Evolutionary conservation across 495 filamentous ascomycete species (phyloP), one percentile per base, ranked within the genome.

Genomic region (Daldinia grandis): DNA sequence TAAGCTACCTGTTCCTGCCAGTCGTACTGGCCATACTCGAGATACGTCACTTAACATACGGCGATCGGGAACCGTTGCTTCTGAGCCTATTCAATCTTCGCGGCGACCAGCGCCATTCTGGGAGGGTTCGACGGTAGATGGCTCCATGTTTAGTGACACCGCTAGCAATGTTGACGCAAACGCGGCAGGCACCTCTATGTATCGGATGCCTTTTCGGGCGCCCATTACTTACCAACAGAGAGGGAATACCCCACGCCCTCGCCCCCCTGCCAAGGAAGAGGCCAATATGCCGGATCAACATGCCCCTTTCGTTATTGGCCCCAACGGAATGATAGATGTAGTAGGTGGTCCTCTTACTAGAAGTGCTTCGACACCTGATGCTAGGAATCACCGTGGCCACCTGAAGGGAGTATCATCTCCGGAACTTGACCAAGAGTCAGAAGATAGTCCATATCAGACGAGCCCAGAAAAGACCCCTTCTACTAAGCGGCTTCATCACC

Each of bases 381-480:
- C 75, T 69, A 74, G 73, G 56, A 74, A 64, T 63, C 62, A 71
- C 27, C 70, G 62, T 30, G 65, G 62, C 56, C 54, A 60, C 10
- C 62, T 68, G 28, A 77, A 70, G 65, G 64, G 62, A 17, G 19
- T 63, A 47, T 64, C 64, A 33, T 68, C 68, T 58, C 70, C 64
- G 4, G 73, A 75, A 58, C 66, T 67, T 51, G 75, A 73, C 14
- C 66, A 53, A 65, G 71, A 74, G 35, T 71, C 73, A 27, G 73
- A 75, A 54, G 75, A 70, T 37, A 73, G 70, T 8, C 60, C 73
- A 21, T 75, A 70, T 53, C 71, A 73, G 38, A 67, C 71, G n/a
- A 76, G 73, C 40, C 75, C 75, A 40, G 75, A 76, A 65, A 77
- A 74, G 60, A 69, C 75, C 27, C 75, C 75, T 17, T 76, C 75